These are phyloP conservation scores for Sporormia fimetaria DNA, from an alignment of 495 filamentous ascomycete genomes.

Conservation along the genomic window DNA sequence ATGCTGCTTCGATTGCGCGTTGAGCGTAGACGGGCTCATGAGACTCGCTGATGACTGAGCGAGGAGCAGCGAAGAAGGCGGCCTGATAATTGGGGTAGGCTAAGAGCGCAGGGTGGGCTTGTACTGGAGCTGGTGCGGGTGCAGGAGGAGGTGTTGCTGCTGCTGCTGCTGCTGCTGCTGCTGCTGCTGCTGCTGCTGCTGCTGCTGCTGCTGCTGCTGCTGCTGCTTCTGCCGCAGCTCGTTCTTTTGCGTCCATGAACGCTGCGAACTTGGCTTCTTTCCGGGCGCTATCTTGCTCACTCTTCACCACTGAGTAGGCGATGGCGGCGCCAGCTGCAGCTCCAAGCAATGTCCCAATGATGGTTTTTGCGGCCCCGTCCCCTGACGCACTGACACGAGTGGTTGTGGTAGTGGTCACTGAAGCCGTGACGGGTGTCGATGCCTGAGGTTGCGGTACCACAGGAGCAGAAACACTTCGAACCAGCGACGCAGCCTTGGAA, in stretches of 20 bases:
- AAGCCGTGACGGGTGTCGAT: conserved; percentile 24
- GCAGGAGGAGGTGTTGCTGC: conserved; percentile 20
- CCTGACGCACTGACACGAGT: no score
- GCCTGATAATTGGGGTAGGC: no score
- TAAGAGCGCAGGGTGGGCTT: neutral
- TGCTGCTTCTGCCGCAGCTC: conserved; percentile 3
- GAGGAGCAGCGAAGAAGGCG: no score
- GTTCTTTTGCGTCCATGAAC: conserved; percentile 13
- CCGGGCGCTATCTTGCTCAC: conserved; percentile 37
- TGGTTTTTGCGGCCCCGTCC: conserved; percentile 42
- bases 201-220: conserved; percentile 1
- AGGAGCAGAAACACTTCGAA: conserved; percentile 23
- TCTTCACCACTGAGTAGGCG: conserved; percentile 58
- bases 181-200: neutral
- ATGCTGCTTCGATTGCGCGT: conserved; percentile 22
- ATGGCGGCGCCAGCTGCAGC: conserved; percentile 64
- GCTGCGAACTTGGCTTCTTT: conserved; percentile 25
- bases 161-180: conserved; percentile 21
- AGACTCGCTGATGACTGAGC: no score
- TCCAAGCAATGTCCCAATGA: conserved; percentile 66
- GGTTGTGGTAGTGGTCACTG: conserved; percentile 29
- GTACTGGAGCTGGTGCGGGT: neutral
- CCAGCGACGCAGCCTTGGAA: conserved; percentile 18
- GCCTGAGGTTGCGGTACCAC: conserved; percentile 7
- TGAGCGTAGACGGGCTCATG: conserved; percentile 9